Evolutionary conservation across 164 flowering plant genomes (phyloP), one percentile per base, ranked within the genome.

Genomic region (Chimonanthus praecox): DNA sequence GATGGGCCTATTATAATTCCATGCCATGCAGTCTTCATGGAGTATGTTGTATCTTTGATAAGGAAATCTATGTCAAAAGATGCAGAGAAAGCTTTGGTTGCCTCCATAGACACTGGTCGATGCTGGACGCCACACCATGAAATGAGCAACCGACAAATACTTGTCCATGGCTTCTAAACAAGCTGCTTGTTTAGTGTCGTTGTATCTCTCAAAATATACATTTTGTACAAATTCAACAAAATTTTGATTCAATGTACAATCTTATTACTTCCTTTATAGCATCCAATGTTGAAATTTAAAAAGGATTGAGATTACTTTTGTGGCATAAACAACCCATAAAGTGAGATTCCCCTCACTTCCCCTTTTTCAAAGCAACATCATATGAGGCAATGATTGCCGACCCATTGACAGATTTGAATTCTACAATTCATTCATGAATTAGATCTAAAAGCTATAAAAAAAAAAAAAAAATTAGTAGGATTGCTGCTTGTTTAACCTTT

Each of bases 1-100:
- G 21, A 66, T 62, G 60, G 72, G 78, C 7, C 78, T 77, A 72
- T 80, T 50, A 72, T 48, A 5, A 21, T 80, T 18, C 80, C 83
- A 4, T 80, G 83, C 18, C 72, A 72, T 45, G 69, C 71, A 3
- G n/a, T 68, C 6, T 61, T 80, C 61, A 68, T 80, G 75, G 76
- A 72, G 45, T 71, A 58, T 5, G 72, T 72, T n/a, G 63, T 80
- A 4, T 76, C 75, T 0, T 58, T 77, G n/a, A 13, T 71, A 13
- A 33, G 47, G 45, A 63, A 65, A 47, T 49, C 9, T 46, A 18
- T 46, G 21, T 48, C 67, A 45, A 48, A 67, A 43, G 69, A 61
- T 48, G 47, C 76, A 15, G 79, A 79, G 69, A 79, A 62, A 48
- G 78, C 72, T 49, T 60, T 76, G 69, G 68, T 79, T 5, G 21